A percentile compares a stretch with the other conserved stretches of the same genome.
phyloP scores from a whole-genome alignment of 176 grass and related monocot species.

The Elymus sibiricus region DNA sequence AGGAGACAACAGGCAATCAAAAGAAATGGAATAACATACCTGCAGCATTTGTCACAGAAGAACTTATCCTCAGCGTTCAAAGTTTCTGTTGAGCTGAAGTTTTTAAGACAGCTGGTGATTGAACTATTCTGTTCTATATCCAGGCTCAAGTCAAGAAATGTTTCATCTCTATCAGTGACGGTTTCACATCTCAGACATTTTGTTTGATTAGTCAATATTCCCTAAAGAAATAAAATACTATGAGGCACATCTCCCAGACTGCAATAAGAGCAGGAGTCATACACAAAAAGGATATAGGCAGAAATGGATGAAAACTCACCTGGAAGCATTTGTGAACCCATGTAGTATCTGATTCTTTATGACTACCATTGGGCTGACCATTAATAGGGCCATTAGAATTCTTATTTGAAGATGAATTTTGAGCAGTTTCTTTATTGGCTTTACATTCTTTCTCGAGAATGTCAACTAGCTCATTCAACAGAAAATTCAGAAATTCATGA shows the following conservation, averaged over 20 bases:
- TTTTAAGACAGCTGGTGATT: slow-evolving; percentile 97
- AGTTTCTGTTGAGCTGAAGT: slow-evolving; percentile 99
- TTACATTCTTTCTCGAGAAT: slow-evolving; percentile 93
- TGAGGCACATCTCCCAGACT: slow-evolving; percentile 14
- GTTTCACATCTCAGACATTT: slow-evolving; percentile 97
- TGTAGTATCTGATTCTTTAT: slow-evolving; percentile 70
- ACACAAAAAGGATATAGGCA: not conserved
- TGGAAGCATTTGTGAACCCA: slow-evolving; percentile 97
- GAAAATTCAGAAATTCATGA: slow-evolving; percentile 96
- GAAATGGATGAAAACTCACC: slow-evolving; percentile 39
- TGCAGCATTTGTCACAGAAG: slow-evolving; percentile 99
- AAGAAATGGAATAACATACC: slow-evolving; percentile 35
- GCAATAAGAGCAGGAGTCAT: not conserved
- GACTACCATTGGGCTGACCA: slow-evolving; percentile 55
- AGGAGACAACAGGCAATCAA: not conserved
- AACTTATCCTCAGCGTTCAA: slow-evolving; percentile 97
- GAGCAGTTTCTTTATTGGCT: slow-evolving; percentile 40
- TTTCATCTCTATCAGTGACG: slow-evolving; percentile 96
- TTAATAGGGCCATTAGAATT: slow-evolving; percentile 49
- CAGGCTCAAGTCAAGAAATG: slow-evolving; percentile 96
- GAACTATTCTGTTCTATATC: slow-evolving; percentile 99
- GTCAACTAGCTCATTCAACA: slow-evolving; percentile 97
- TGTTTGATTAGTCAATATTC: slow-evolving; percentile 97
- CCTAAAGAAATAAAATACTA: slow-evolving; percentile 44
- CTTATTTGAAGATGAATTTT: slow-evolving; percentile 46